Evolutionary conservation across 768 basidiomycete genomes (phyloP), one percentile per base, ranked within the genome.

Genomic region (Sporobolomyces pararoseus): DNA sequence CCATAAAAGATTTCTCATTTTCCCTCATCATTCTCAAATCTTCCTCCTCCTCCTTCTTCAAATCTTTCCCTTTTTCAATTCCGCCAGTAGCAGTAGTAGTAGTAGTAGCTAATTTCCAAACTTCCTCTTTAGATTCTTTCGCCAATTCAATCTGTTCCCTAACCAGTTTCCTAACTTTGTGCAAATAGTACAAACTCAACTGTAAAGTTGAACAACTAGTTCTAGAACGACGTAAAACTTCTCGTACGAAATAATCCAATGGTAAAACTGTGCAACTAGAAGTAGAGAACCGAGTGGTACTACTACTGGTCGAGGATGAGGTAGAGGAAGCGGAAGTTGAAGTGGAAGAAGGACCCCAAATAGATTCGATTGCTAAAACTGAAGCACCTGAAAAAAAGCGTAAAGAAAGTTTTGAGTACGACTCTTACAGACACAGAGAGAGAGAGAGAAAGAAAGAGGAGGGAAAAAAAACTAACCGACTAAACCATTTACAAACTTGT

Each of bases 161-260:
- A 17, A 93, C 80, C 77, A 85, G 87, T 32, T 81, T 77, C 7
- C 89, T 87, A n/a, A 91, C 84, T 6, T 88, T 90, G 79, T 91
- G 90, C 17, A 94, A 81, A 73, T 76, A 77, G 77, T 93, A 94
- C 78, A 91, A 91, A 0, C 92, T 91, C 0, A 90, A 89, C 78
- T 94, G 91, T 12, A 95, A 83, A 5, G 91, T 89, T 51, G 84
- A 85, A 50, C 87, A 89, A 7, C 89, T 89, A 0, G 91, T 93
- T 54, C 89, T 85, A 17, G 90, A 92, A 44, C 92, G 88, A 60
- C 89, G 85, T 19, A 95, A 83, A 12, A 93, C 89, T 80, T 95
- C 91, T 77, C 90, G 88, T 34, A 95, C 89, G 75, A 95, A 95
- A 7, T 84, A 82, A 72, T 85, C 72, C 60, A 73, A 68, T 46